phyloP scores from a whole-genome alignment of 768 basidiomycete genomes.

The Pilatotrama ljubarskyi region DNA sequence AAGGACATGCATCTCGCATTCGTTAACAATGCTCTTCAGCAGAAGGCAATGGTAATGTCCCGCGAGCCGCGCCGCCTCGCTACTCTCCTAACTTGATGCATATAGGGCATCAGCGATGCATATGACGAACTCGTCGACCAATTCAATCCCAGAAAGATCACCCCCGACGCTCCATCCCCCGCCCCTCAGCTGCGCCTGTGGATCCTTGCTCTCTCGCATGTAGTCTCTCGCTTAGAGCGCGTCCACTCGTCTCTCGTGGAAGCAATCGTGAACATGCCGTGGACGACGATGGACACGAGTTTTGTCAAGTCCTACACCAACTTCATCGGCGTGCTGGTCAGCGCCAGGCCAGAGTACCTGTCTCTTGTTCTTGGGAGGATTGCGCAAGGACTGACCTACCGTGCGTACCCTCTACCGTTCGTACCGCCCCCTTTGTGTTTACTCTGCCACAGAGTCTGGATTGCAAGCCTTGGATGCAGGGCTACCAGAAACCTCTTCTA shows the following conservation, averaged over 20 bases:
- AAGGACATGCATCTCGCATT: conserved; percentile 86
- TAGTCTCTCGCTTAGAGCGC: conserved; percentile 86
- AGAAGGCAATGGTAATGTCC: conserved; percentile 62
- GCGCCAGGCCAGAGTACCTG: conserved; percentile 89
- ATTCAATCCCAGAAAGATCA: conserved; percentile 58
- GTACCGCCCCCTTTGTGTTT: conserved; percentile 3
- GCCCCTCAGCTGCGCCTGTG: conserved; percentile 68
- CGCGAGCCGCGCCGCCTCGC: neutral
- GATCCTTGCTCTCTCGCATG: conserved; percentile 87
- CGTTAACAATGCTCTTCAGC: conserved; percentile 76
- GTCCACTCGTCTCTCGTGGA: conserved; percentile 79
- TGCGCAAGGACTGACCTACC: conserved; percentile 84
- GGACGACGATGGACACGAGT: conserved; percentile 85
- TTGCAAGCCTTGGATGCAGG: conserved; percentile 58
- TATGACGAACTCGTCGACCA: conserved; percentile 91
- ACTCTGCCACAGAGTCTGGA: conserved; percentile 60
- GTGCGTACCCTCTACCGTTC: conserved; percentile 48
- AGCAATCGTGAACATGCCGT: conserved; percentile 84
- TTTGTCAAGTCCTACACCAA: conserved; percentile 88
- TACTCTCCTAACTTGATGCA: neutral
- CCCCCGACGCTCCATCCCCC: conserved; percentile 35
- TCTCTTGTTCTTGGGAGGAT: conserved; percentile 80
- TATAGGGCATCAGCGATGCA: conserved; percentile 67
- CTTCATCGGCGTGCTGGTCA: conserved; percentile 89
- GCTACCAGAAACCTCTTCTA: conserved; percentile 62